Evolutionary conservation across 768 basidiomycete genomes (phyloP).

Genomic region (Filobasidium floriforme): DNA sequence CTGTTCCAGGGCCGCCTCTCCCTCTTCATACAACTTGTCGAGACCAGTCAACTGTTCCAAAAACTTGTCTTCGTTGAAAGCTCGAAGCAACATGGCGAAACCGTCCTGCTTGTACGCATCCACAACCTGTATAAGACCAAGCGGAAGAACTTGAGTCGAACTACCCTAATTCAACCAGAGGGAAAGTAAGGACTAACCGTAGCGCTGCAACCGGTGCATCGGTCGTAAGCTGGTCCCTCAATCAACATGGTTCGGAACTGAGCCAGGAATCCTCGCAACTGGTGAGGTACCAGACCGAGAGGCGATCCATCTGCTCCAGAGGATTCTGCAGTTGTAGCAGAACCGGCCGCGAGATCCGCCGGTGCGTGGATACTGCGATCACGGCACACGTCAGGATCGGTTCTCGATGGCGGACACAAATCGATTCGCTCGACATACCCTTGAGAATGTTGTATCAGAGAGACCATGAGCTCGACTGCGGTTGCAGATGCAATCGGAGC

Average conservation of each 20-base stretch:
- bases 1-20: conserved; percentile 61
- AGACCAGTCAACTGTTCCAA: conserved; percentile 70
- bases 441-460: conserved; percentile 78
- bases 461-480: conserved; percentile 84
- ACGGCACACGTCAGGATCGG: not conserved
- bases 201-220: conserved; percentile 85
- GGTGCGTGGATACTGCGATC: conserved; percentile 56
- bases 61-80: conserved; percentile 73
- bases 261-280: conserved; percentile 79
- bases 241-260: conserved; percentile 79
- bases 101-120: conserved; percentile 74
- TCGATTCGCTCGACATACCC: conserved; percentile 51
- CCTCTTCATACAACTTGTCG: conserved; percentile 67
- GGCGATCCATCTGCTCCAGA: conserved; percentile 44
- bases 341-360: conserved; percentile 49
- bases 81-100: conserved; percentile 67
- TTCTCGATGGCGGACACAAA: not conserved
- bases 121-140: conserved; percentile 67
- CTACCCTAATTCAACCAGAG: too few relatives aligned
- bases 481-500: conserved; percentile 86
- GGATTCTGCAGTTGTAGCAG: conserved; percentile 37
- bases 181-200: conserved; percentile 50
- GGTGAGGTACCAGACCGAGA: conserved; percentile 85
- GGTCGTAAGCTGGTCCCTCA: conserved; percentile 73
- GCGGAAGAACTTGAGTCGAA: too few relatives aligned